These are phyloP conservation scores for Sporothrix phasma DNA, from an alignment of 2,329 filamentous ascomycete species.

Conservation along the genomic window DNA sequence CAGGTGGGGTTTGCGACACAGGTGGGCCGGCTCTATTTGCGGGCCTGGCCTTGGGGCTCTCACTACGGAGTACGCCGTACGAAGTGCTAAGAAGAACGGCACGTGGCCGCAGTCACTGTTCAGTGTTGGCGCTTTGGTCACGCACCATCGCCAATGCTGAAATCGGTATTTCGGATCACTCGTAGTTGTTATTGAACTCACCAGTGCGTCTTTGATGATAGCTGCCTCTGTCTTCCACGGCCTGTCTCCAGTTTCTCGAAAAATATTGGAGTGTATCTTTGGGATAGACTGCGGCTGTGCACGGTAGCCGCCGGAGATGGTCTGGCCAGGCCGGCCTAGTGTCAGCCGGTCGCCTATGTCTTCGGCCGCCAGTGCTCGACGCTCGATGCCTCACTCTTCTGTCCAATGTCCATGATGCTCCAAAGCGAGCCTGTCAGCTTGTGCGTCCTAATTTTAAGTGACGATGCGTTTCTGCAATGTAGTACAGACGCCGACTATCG, in stretches of 20 bases:
- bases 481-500: neutral
- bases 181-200: neutral
- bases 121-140: neutral
- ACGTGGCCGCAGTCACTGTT: no score
- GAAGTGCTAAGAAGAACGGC: neutral
- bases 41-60: neutral
- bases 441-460: neutral
- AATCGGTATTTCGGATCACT: neutral
- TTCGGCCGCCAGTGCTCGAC: neutral
- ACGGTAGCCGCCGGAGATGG: constrained; percentile 2
- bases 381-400: neutral
- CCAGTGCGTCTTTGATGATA: neutral
- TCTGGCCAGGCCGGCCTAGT: neutral
- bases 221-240: neutral
- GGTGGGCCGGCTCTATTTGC: neutral
- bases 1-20: constrained; percentile 4
- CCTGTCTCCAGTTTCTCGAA: neutral
- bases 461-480: neutral
- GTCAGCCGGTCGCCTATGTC: neutral
- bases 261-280: neutral
- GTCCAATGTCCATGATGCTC: neutral
- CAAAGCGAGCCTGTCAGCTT: neutral
- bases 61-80: no score
- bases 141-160: neutral
- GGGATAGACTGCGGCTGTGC: neutral